Conservation (phyloP, 371 early-diverging fungal genomes). For the Mortierella sp. region DNA sequence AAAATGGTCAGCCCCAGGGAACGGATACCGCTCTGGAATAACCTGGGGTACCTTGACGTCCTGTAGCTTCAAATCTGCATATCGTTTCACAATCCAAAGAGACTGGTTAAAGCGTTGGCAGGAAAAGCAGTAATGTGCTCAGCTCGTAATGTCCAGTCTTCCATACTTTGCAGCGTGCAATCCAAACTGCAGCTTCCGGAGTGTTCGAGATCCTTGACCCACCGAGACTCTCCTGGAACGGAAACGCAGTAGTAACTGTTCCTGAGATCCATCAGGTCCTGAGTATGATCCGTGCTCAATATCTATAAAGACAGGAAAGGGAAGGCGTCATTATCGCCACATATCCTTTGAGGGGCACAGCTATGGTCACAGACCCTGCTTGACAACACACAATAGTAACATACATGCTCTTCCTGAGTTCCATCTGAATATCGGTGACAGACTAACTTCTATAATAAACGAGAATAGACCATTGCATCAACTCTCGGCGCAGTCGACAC, state of each 20-base stretch:
- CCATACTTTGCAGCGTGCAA: slow-evolving; percentile 22
- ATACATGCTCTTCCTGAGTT: slow-evolving; percentile 21
- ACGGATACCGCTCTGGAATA: slow-evolving; percentile 61
- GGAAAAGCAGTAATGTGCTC: no score
- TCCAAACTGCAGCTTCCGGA: slow-evolving; percentile 8
- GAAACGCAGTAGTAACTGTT: slow-evolving; percentile 67
- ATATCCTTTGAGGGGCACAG: no score
- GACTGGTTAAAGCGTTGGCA: no score
- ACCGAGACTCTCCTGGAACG: slow-evolving; percentile 68
- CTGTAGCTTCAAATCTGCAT: slow-evolving; percentile 21
- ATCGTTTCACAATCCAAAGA: background rate
- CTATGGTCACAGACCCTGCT: no score
- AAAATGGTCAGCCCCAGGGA: slow-evolving; percentile 59
- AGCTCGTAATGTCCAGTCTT: no score
- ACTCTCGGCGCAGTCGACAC: no score
- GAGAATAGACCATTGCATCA: no score
- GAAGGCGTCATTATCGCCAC: no score
- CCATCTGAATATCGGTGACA: slow-evolving; percentile 54
- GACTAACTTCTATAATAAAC: slow-evolving; percentile 15
- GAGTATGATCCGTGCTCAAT: slow-evolving; percentile 2
- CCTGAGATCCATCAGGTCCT: slow-evolving; percentile 41
- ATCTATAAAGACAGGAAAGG: slow-evolving; percentile 2
- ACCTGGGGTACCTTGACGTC: slow-evolving; percentile 4
- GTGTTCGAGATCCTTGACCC: slow-evolving; percentile 54
- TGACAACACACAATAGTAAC: background rate